Evolutionary conservation across 148 eudicot genomes (phyloP).

Genomic region (Polygonum maritimum): DNA sequence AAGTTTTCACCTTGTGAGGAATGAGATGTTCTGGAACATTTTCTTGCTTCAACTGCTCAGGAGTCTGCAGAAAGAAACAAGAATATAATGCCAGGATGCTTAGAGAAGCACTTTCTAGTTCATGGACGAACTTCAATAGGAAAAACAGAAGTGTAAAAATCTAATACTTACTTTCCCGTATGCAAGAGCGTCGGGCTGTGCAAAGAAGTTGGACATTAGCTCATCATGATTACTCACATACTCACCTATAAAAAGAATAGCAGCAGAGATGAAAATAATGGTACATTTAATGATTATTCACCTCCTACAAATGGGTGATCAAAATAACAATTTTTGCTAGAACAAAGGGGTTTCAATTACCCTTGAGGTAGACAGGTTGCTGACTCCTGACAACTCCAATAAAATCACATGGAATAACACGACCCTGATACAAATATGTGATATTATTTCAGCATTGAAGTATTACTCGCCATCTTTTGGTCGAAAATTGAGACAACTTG

Average conservation of each 20-base stretch:
- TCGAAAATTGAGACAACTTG: background rate
- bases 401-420: constrained; percentile 96
- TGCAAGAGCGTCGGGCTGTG: constrained; percentile 99
- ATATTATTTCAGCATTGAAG: background rate
- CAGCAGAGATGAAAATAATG: background rate
- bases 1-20: constrained; percentile 66
- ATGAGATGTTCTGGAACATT: constrained; percentile 74
- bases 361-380: constrained; percentile 91
- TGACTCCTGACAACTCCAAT: constrained; percentile 91
- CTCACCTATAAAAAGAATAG: constrained; percentile 56
- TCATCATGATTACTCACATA: constrained; percentile 93
- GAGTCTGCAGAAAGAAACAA: constrained; percentile 41
- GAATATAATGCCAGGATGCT: background rate
- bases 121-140: background rate
- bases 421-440: constrained; percentile 49
- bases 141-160: background rate
- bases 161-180: constrained; percentile 71
- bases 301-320: background rate
- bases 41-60: constrained; percentile 75
- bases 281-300: background rate
- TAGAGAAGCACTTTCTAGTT: background rate
- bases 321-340: background rate
- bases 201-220: constrained; percentile 99
- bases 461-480: background rate
- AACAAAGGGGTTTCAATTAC: constrained; percentile 20